Percentiles rank a stretch among this genome's conserved stretches.
These are phyloP conservation scores for Gracilaria domingensis DNA, from an alignment of 23 red algal species.

Conservation along the genomic window DNA sequence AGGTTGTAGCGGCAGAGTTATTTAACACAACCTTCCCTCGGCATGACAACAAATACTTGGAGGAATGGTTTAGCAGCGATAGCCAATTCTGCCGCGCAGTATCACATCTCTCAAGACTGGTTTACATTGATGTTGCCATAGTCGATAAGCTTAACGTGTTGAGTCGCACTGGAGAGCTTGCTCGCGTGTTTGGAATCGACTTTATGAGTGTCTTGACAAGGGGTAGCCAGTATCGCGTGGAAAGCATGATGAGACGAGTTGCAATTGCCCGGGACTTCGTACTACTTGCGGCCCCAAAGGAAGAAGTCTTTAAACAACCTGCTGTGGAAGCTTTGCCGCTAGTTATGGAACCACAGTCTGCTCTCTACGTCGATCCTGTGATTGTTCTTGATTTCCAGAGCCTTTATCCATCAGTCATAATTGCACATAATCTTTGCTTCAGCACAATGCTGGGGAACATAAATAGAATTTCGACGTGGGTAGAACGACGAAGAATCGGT, in stretches of 20 bases:
- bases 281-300: conserved; percentile 72
- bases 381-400: conserved; percentile 96
- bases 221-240: conserved; percentile 95
- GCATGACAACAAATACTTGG: conserved; percentile 61
- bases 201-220: conserved; percentile 90
- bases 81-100: conserved; percentile 47
- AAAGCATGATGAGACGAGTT: conserved; percentile 89
- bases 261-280: conserved; percentile 71
- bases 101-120: conserved; percentile 34
- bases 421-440: conserved; percentile 98
- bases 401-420: conserved; percentile 98
- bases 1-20: conserved; percentile 74
- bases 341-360: conserved; percentile 94
- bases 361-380: conserved; percentile 91
- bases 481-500: conserved; percentile 50
- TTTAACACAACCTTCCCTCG: conserved; percentile 77
- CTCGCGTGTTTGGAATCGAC: conserved; percentile 96
- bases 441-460: conserved; percentile 87
- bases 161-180: conserved; percentile 88
- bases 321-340: conserved; percentile 93
- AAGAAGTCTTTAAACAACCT: conserved; percentile 82
- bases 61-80: conserved; percentile 48
- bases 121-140: conserved; percentile 56
- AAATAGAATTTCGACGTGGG: conserved; percentile 62
- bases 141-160: conserved; percentile 80